Conservation (phyloP, 2,329 filamentous ascomycete species). For the Fusarium equiseti region DNA sequence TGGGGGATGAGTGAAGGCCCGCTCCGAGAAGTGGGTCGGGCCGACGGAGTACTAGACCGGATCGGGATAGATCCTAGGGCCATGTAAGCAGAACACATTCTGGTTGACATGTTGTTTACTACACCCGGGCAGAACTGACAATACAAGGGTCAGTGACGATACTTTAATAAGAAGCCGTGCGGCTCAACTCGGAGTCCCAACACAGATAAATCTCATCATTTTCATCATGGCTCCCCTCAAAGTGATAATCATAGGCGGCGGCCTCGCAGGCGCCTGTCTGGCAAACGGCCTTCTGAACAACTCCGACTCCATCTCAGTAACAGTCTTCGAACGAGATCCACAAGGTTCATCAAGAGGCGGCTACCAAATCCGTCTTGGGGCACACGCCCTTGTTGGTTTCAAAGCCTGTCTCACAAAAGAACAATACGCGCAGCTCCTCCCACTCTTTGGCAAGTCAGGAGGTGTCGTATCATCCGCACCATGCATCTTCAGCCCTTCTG, state of each 20-base stretch:
- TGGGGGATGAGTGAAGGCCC: neutral
- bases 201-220: rapidly evolving
- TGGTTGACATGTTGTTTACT: rapidly evolving
- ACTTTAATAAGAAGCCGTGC: neutral
- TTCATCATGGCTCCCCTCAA: neutral
- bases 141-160: no score
- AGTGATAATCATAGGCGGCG: neutral
- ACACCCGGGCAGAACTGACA: rapidly evolving
- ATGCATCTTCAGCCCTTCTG: neutral
- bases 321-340: neutral
- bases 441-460: neutral
- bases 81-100: neutral
- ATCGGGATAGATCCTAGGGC: rapidly evolving
- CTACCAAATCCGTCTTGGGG: neutral
- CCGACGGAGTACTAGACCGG: neutral
- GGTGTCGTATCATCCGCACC: neutral
- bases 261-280: neutral
- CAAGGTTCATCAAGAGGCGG: neutral
- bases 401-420: neutral
- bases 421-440: rapidly evolving
- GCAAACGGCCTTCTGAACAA: neutral
- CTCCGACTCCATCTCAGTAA: neutral
- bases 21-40: rapidly evolving
- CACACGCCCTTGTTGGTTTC: rapidly evolving
- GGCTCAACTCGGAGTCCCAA: neutral